These are phyloP conservation scores for Metrosideros polymorpha DNA, from an alignment of 441 rosid species.

Conservation along the genomic window DNA sequence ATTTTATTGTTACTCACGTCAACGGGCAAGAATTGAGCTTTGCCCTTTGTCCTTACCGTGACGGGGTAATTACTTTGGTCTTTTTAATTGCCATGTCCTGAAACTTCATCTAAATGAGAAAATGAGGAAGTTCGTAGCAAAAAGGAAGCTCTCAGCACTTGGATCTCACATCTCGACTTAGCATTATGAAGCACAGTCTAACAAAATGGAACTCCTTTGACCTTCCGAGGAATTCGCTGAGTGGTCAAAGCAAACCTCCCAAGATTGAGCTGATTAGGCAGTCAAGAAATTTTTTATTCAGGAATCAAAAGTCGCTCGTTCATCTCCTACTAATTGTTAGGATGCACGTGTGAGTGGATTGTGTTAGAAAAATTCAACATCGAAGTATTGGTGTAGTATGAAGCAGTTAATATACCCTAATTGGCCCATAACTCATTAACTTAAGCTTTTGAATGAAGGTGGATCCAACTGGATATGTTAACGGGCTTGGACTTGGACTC, in stretches of 20 bases:
- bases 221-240: not conserved
- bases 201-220: not conserved
- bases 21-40: not conserved
- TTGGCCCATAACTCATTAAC: too few species aligned
- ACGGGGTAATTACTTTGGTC: not conserved
- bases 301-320: not conserved
- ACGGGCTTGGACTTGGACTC: too few species aligned
- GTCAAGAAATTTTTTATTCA: not conserved
- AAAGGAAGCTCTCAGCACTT: too few species aligned
- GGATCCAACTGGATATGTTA: too few species aligned
- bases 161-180: not conserved
- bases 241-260: not conserved
- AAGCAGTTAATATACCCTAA: too few species aligned
- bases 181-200: not conserved
- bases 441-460: too few species aligned
- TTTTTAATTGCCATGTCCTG: not conserved
- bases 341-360: too few species aligned
- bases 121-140: not conserved
- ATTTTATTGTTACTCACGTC: too few species aligned
- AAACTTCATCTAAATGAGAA: not conserved
- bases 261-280: not conserved
- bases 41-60: not conserved
- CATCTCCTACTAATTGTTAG: not conserved
- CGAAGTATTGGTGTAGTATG: too few species aligned
- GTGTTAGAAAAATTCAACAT: too few species aligned